Base-by-base conservation (phyloP, 768 basidiomycete genomes). In the Auricularia auricula-judae region DNA sequence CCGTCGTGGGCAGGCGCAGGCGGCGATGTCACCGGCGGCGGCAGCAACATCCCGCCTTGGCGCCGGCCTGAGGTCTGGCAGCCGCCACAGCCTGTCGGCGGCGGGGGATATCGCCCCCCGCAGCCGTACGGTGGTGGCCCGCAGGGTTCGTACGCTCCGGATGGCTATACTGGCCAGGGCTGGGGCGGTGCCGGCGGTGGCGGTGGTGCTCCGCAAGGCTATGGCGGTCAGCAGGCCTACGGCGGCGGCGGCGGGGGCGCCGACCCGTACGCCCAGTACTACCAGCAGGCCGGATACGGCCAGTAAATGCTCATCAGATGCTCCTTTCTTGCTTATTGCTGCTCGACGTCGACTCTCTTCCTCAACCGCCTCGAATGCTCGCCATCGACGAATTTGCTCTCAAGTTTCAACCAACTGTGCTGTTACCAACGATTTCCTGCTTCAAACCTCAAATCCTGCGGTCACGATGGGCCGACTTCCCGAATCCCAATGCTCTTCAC, bases 51-150 rank as follows among this genome's bases (percentile, higher is more conserved):
- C 65, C 91, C 92, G 71, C 91, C 91, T 35, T 93, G 91, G 91
- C 89, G 91, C 71, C 88, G 90, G 66, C 92, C 91, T 3, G 91
- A 93, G 75, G 84, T 86, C 63, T 93, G 91, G 91, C 84, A 86
- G 39, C 64, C 68, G 68, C 83, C 86, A 65, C 65, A 65, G 36
- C 64, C 65, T 29, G 63, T 61, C 39, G 61, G 61, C 61, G 64
- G 59, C 67, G 66, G 75, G 36, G 86, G 85, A 62, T 88, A 84
- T 76, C 83, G 88, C 64, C 88, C 89, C 36, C 87, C 86, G 62
- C 88, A 87, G 74, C 47, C 70, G 54, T 66, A 69, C 58, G 62
- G 65, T 36, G 70, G 68, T 33, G 84, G 82, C 66, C 51, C 33
- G 14, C 66, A 66, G 44, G 56, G 56, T 23, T 78, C 79, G 63